These are phyloP conservation scores for Beauveria asiatica DNA, from an alignment of 2,329 filamentous ascomycete species.

Conservation along the genomic window DNA sequence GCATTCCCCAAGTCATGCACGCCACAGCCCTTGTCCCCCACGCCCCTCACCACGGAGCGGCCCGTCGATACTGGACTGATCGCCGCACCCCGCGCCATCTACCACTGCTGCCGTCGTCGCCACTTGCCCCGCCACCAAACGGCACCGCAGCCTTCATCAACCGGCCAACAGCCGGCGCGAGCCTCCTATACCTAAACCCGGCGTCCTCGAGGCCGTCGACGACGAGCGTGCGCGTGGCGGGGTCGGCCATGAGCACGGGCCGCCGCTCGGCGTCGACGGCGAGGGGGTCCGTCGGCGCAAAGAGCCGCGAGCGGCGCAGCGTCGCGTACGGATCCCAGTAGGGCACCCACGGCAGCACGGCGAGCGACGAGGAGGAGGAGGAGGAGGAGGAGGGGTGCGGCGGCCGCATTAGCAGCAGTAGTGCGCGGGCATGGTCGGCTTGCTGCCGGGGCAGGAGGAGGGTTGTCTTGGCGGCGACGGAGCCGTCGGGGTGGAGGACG, in stretches of 20 bases:
- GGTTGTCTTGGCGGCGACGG: conserved; percentile 42
- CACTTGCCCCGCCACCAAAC: background rate
- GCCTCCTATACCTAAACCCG: conserved; percentile 48
- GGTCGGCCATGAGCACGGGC: conserved; percentile 51
- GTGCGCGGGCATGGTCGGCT: conserved; percentile 47
- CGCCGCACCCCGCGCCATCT: no score
- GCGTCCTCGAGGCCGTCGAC: conserved; percentile 43
- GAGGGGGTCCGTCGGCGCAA: conserved; percentile 13
- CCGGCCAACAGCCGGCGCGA: conserved; percentile 45
- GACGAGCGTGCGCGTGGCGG: conserved; percentile 57
- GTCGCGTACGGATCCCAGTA: conserved; percentile 56
- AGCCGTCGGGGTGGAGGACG: conserved; percentile 24
- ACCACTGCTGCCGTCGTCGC: no score
- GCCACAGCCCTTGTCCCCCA: no score
- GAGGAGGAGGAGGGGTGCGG: conserved; percentile 32
- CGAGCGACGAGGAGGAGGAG: conserved; percentile 36
- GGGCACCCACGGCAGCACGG: conserved; percentile 43
- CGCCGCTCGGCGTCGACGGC: conserved; percentile 14
- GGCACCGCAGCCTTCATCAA: conserved; percentile 52
- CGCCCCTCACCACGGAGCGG: conserved; percentile 24
- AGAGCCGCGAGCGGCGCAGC: conserved; percentile 36
- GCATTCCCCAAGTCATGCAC: no score
- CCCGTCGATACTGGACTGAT: no score
- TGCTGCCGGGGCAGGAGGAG: conserved; percentile 55
- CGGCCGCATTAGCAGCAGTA: conserved; percentile 31